Percentiles rank a stretch among this genome's conserved stretches.
These are phyloP conservation scores for Beauveria scarabaeidicola DNA, from an alignment of 2,329 filamentous ascomycete genomes.

Conservation along the genomic window DNA sequence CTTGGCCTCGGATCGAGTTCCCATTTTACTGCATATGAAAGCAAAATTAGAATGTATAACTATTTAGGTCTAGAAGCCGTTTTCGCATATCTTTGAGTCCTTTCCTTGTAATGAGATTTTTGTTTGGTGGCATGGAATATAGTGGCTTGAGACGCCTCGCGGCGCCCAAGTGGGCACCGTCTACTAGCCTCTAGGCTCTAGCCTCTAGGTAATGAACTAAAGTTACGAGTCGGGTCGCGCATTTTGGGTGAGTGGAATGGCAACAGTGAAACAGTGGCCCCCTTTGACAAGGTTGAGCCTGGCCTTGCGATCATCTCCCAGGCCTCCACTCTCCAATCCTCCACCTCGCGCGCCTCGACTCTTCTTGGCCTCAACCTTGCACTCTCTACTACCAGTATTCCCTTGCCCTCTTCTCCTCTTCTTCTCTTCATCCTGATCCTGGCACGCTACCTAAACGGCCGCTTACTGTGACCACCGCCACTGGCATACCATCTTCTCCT, in stretches of 20 bases:
- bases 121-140: background rate
- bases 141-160: background rate
- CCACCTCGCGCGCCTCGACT: constrained; percentile 5
- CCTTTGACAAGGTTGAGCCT: background rate
- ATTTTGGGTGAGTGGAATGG: constrained; percentile 4
- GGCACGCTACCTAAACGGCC: background rate
- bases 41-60: no score
- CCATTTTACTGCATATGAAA: no score
- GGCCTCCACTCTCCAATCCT: constrained; percentile 3
- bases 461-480: background rate
- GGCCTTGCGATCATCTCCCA: constrained; percentile 5
- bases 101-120: background rate
- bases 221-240: background rate
- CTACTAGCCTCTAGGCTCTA: no score
- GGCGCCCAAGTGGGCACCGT: background rate
- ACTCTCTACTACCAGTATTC: background rate
- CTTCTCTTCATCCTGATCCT: no score
- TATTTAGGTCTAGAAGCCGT: background rate
- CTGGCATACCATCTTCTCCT: background rate
- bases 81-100: background rate
- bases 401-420: background rate
- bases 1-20: no score
- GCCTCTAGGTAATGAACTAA: background rate
- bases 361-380: constrained; percentile 6
- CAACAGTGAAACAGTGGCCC: background rate